Evolutionary conservation across 2,329 filamentous ascomycete species (phyloP), one percentile per base, ranked within the genome.

Genomic region (Microcera coccophila): DNA sequence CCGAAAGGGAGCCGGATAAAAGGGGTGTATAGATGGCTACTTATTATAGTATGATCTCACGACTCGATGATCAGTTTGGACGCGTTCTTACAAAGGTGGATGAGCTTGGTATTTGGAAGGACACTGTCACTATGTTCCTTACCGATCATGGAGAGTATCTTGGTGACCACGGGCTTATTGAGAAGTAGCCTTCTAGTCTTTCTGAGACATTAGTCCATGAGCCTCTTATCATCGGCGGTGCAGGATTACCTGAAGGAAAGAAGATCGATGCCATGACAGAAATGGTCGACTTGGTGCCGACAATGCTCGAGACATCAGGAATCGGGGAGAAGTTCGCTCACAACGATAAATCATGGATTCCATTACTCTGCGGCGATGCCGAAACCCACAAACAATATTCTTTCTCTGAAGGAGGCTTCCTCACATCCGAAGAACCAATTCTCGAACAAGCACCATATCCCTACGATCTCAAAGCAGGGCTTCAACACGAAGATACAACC

Each of bases 121-220:
- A 62, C 7, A 71, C 69, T 0, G 59, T 72, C 0, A 70, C 68
- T 1, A 62, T 72, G 58, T 70, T 72, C 48, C 71, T 69, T 41
- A 70, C 68, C 0, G 68, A 71, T 34, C 70, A 71, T 43, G 71
- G 70, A 3, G 69, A 74, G 39, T 75, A 69, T 38, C 62, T 75
- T 0, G 71, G 70, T 11, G 70, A 74, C 39, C 62, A 72, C 39
- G 70, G 70, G 0, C 53, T 74, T 11, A 69, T 75, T 17, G 71
- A 75, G 52, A 74, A 74, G 43, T 74, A 71, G 70, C 70, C 69
- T 0, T 70, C 66, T 0, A 70, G 65, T 3, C 49, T 73, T 0
- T 70, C 64, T 0, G 66, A 73, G 22, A 60, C 61, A 1, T 59
- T 74, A 1, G 60, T 66, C 0, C 68, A 67, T 14, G 67, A 72